Evolutionary conservation across 495 filamentous ascomycete species (phyloP).

Genomic region (Saxispiralis lemnorum): DNA sequence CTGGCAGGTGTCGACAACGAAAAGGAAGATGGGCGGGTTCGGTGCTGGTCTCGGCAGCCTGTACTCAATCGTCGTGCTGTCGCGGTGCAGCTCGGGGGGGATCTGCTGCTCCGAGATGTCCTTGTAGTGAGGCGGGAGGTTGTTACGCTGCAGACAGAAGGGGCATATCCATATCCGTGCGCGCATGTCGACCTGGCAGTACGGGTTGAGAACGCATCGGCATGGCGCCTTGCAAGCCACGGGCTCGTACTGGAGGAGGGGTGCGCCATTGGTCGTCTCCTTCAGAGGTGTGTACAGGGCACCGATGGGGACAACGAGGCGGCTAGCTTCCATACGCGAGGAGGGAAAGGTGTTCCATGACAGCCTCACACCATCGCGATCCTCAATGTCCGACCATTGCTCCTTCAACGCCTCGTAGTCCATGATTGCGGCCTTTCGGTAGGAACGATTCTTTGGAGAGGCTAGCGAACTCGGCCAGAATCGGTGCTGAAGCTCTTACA

Average conservation of each 20-base stretch:
- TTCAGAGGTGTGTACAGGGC: constrained; percentile 93
- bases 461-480: background rate
- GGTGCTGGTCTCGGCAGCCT: constrained; percentile 80
- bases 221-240: constrained; percentile 95
- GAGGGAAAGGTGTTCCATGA: constrained; percentile 99
- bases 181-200: constrained; percentile 88
- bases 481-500: background rate
- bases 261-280: constrained; percentile 67
- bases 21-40: constrained; percentile 89
- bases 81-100: constrained; percentile 83
- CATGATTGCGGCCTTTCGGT: constrained; percentile 30
- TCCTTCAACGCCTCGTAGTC: constrained; percentile 78
- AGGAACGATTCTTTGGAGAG: no score
- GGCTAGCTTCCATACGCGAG: constrained; percentile 95
- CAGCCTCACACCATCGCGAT: constrained; percentile 86
- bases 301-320: constrained; percentile 92
- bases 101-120: constrained; percentile 92
- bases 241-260: constrained; percentile 86
- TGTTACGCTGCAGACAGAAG: constrained; percentile 91
- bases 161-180: constrained; percentile 96
- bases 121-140: constrained; percentile 93
- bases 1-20: constrained; percentile 96
- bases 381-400: constrained; percentile 92
- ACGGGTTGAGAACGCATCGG: constrained; percentile 90
- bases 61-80: constrained; percentile 95